These are phyloP conservation scores for Lipomyces mesembrius DNA, from an alignment of 805 yeast genomes.

Conservation along the genomic window DNA sequence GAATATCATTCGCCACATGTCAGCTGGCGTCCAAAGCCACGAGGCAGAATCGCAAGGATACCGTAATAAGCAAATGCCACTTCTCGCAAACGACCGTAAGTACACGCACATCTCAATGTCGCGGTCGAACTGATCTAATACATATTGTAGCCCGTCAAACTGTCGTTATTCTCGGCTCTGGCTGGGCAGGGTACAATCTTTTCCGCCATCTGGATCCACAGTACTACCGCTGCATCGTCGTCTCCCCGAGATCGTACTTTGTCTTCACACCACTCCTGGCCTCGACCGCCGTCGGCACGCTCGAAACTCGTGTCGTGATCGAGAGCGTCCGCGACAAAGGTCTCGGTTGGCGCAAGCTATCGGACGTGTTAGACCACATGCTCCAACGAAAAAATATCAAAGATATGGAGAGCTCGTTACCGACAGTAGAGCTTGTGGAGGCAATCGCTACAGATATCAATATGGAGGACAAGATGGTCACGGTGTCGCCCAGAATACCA, in stretches of 20 bases:
- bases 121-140: neutral
- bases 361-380: conserved; percentile 8
- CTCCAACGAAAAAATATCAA: neutral
- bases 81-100: neutral
- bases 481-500: conserved; percentile 19
- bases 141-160: conserved; percentile 20
- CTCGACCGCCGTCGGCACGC: conserved; percentile 71
- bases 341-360: conserved; percentile 51
- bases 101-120: neutral
- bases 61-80: neutral
- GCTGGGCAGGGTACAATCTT: conserved; percentile 72
- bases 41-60: neutral
- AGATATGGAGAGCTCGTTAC: conserved; percentile 2
- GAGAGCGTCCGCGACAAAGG: conserved; percentile 65
- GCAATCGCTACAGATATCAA: conserved; percentile 29
- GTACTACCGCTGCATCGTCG: conserved; percentile 66
- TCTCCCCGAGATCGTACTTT: conserved; percentile 72
- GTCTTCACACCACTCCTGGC: conserved; percentile 72
- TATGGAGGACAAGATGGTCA: conserved; percentile 15
- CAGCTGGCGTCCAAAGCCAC: neutral
- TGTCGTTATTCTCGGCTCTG: conserved; percentile 66
- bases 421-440: conserved; percentile 26
- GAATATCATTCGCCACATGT: neutral
- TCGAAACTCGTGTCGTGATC: conserved; percentile 64
- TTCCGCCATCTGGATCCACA: conserved; percentile 57